Evolutionary conservation across 1,284 basidiomycete species (phyloP), one percentile per base, ranked within the genome.

Genomic region (Ustilago vetiveriae): DNA sequence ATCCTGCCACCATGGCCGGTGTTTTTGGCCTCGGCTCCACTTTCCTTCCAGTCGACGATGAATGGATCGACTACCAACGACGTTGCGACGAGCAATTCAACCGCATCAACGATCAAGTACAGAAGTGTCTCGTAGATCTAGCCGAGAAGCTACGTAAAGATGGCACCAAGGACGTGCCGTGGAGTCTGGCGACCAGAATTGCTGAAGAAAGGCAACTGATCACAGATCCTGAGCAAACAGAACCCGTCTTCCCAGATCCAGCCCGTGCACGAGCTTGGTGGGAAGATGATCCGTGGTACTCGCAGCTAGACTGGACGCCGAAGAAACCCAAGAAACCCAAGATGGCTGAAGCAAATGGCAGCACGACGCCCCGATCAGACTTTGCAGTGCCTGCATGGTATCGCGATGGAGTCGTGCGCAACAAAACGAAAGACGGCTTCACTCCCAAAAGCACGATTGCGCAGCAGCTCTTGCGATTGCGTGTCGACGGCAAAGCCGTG

Each of bases 241-340:
- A 60, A 26, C 59, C 68, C 16, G 54, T 56, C 3, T 67, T 72
- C 9, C 47, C 72, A 3, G 58, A 74, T 22, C 65, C 60, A 21
- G 21, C 43, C 30, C 54, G 51, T 27, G 32, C 32, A 42, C 54
- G 51, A 59, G 74, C 21, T 50, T 74, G 82, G 43, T 92, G 90
- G 88, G 87, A 87, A 68, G 85, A 87, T 1, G 91, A 95, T 81
- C 87, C 89, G 2, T 98, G 94, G 94, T 84, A 93, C 16, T 87
- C 86, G 43, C 96, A 99, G 82, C 85, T 98, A 48, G 94, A 99
- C 82, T 98, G 95, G 95, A 89, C 90, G 2, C 92, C 92, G 0
- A 98, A 98, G 82, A 85, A 88, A 3, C 88, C 89, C n/a, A 88
- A 90, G 75, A 84, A 66, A 39, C 23, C 62, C 27, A 63, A 56